phyloP scores from a whole-genome alignment of 208 protist genomes.

The Leishmania gerbilli region DNA sequence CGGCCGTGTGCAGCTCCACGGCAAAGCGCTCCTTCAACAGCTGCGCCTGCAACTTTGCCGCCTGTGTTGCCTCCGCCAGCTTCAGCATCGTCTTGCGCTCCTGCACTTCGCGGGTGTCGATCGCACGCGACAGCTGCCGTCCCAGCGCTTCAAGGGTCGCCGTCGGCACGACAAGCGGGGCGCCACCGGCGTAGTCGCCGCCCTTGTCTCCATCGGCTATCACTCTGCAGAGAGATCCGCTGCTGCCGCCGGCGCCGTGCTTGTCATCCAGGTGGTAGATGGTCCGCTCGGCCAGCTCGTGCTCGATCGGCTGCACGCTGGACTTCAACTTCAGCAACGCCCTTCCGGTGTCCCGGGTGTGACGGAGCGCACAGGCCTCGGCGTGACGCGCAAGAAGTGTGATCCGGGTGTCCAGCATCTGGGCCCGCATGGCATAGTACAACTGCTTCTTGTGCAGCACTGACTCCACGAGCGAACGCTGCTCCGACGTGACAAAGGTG shows the following conservation, averaged over 20 bases:
- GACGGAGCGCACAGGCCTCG: constrained; percentile 18
- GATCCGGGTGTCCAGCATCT: constrained; percentile 88
- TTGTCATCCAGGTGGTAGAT: constrained; percentile 17
- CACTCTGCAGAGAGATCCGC: constrained; percentile 6
- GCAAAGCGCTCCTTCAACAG: constrained; percentile 65
- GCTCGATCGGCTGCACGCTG: constrained; percentile 36
- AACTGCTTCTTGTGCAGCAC: constrained; percentile 93
- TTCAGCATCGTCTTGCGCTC: constrained; percentile 44
- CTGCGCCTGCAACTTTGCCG: constrained; percentile 21
- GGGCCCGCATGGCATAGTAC: constrained; percentile 96
- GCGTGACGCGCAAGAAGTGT: constrained; percentile 47
- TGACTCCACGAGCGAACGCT: constrained; percentile 78
- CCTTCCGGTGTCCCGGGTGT: constrained; percentile 24
- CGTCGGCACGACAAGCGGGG: constrained; percentile 2
- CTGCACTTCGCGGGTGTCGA: constrained; percentile 70
- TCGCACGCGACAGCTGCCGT: constrained; percentile 45
- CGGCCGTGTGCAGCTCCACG: constrained; percentile 88
- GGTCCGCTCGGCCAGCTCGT: constrained; percentile 37
- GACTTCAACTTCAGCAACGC: constrained; percentile 33
- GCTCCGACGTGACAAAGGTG: constrained; percentile 70
- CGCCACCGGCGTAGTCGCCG: background rate
- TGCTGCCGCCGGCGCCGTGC: background rate
- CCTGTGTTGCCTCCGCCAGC: constrained; percentile 37
- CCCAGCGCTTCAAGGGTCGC: constrained; percentile 28
- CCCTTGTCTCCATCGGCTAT: background rate